Conservation (phyloP, 495 filamentous ascomycete genomes). For the Neurospora sp. region DNA sequence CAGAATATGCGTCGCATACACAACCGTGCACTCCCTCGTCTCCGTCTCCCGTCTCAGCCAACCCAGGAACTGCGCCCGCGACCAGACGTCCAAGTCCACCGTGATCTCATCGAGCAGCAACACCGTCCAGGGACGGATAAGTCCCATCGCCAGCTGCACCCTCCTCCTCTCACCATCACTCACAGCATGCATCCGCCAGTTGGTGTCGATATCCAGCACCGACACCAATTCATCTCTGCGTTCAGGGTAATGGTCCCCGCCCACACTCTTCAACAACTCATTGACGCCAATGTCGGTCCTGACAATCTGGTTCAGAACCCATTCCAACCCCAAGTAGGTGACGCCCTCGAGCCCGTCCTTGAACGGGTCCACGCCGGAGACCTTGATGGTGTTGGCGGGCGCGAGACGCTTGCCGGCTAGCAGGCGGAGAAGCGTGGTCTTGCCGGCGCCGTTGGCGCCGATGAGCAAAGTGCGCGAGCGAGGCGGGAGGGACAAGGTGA, state of each 20-base stretch:
- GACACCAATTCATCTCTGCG: slow-evolving; percentile 76
- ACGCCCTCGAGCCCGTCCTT: slow-evolving; percentile 78
- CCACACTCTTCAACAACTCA: slow-evolving; percentile 74
- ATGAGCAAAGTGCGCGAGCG: slow-evolving; percentile 85
- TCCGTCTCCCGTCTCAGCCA: slow-evolving; percentile 86
- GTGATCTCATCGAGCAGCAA: slow-evolving; percentile 94
- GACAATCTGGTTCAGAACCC: slow-evolving; percentile 97
- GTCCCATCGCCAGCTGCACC: slow-evolving; percentile 92
- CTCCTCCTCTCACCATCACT: slow-evolving; percentile 82
- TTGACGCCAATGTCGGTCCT: slow-evolving; percentile 87
- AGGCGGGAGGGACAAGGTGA: slow-evolving; percentile 66
- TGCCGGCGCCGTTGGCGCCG: slow-evolving; percentile 95
- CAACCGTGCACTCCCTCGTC: slow-evolving; percentile 70
- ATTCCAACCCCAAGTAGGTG: slow-evolving; percentile 93
- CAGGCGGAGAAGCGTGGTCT: slow-evolving; percentile 81
- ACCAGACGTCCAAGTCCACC: slow-evolving; percentile 86
- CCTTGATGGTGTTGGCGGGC: slow-evolving; percentile 56
- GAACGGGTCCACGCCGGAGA: slow-evolving; percentile 85
- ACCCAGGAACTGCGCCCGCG: slow-evolving; percentile 69
- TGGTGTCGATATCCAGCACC: slow-evolving; percentile 84
- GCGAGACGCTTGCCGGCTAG: slow-evolving; percentile 90
- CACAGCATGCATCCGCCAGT: slow-evolving; percentile 92
- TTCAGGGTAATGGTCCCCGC: slow-evolving; percentile 69
- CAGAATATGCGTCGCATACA: slow-evolving; percentile 95
- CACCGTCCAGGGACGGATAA: slow-evolving; percentile 86